phyloP scores from a whole-genome alignment of 768 basidiomycete species.

The Leccinum subgranulosum region DNA sequence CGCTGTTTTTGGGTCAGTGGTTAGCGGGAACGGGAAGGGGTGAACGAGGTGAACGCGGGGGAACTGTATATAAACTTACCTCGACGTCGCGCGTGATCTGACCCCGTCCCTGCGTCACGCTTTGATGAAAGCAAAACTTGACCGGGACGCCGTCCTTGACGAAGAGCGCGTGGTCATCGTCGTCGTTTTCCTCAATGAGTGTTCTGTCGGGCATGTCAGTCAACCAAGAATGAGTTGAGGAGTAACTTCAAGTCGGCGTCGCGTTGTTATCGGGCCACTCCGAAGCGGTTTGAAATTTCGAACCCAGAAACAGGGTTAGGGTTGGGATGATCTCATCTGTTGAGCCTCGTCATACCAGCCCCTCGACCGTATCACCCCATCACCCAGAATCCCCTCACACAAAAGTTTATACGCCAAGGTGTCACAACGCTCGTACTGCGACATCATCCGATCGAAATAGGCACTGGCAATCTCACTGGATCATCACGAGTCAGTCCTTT shows the following conservation, averaged over 20 bases:
- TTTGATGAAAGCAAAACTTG: constrained; percentile 27
- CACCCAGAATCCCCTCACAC: too few species aligned
- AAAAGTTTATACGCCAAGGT: too few species aligned
- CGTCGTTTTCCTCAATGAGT: background rate
- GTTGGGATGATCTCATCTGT: constrained; percentile 13
- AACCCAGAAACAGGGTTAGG: constrained; percentile 32
- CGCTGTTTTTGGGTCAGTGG: constrained; percentile 4
- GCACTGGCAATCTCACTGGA: too few species aligned
- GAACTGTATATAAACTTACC: constrained; percentile 8
- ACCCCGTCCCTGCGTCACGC: constrained; percentile 21
- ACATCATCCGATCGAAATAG: too few species aligned
- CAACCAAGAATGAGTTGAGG: background rate
- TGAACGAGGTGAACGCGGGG: background rate
- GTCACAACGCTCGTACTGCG: too few species aligned
- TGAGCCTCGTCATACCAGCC: too few species aligned
- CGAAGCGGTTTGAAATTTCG: constrained; percentile 13
- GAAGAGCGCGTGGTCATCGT: constrained; percentile 16
- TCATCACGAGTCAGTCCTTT: too few species aligned
- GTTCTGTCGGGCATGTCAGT: background rate
- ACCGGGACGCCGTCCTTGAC: constrained; percentile 20
- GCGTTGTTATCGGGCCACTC: background rate
- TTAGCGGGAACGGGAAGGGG: background rate
- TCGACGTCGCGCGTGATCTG: constrained; percentile 19
- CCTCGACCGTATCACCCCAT: too few species aligned
- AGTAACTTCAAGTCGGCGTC: background rate